These are phyloP conservation scores for Lactarius hatsudake DNA, from an alignment of 768 basidiomycete genomes.

Conservation along the genomic window DNA sequence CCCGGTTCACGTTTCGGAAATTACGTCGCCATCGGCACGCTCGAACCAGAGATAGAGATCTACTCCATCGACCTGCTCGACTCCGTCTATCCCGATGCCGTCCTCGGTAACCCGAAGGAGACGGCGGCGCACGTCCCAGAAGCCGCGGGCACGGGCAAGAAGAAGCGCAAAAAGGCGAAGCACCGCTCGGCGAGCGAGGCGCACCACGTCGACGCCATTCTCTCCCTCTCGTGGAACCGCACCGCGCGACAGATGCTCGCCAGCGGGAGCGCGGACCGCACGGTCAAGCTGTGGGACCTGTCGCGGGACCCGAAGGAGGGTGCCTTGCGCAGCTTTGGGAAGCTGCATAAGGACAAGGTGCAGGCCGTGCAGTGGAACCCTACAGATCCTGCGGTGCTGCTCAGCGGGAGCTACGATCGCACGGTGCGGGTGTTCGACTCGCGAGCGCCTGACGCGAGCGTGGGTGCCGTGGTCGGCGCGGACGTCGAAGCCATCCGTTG, in stretches of 20 bases:
- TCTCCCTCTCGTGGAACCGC: slow-evolving; percentile 92
- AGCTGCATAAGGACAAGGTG: slow-evolving; percentile 88
- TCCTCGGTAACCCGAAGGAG: slow-evolving; percentile 87
- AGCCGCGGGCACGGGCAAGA: slow-evolving; percentile 91
- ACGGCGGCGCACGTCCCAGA: slow-evolving; percentile 75
- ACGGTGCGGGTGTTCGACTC: slow-evolving; percentile 93
- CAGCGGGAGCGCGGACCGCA: slow-evolving; percentile 89
- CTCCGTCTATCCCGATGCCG: slow-evolving; percentile 89
- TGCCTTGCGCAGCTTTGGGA: slow-evolving; percentile 81
- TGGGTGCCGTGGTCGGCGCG: slow-evolving; percentile 79
- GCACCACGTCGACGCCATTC: slow-evolving; percentile 91
- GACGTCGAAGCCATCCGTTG: slow-evolving; percentile 94
- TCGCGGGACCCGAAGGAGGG: slow-evolving; percentile 57
- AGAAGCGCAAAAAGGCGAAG: slow-evolving; percentile 88
- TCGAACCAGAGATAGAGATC: slow-evolving; percentile 98
- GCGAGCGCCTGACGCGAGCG: slow-evolving; percentile 73
- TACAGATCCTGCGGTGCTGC: slow-evolving; percentile 79
- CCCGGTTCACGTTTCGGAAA: slow-evolving; percentile 56
- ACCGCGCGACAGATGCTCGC: slow-evolving; percentile 87
- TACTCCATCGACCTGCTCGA: slow-evolving; percentile 96
- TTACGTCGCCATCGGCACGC: slow-evolving; percentile 96
- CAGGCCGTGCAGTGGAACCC: slow-evolving; percentile 96
- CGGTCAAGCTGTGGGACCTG: slow-evolving; percentile 97
- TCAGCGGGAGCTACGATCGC: slow-evolving; percentile 93
- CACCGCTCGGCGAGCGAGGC: slow-evolving; percentile 56